Conservation (phyloP, 495 filamentous ascomycete species). For the Haplographium delicatum region DNA sequence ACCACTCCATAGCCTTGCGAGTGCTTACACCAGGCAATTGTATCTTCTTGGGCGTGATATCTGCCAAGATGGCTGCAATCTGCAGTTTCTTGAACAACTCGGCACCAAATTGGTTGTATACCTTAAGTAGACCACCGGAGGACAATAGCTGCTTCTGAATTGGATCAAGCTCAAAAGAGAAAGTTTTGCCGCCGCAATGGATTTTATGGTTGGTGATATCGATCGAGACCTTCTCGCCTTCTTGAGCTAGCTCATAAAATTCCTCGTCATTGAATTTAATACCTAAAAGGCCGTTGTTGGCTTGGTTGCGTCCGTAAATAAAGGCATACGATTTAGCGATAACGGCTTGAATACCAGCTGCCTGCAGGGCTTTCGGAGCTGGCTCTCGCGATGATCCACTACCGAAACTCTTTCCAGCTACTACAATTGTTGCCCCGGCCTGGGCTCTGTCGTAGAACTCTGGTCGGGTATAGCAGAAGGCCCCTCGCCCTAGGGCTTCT, state of each 20-base stretch:
- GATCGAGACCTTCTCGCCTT: neutral
- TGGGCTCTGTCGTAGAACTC: neutral
- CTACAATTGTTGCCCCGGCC: neutral
- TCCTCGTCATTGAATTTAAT: neutral
- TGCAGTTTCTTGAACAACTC: neutral
- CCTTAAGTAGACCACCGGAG: neutral
- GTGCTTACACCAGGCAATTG: neutral
- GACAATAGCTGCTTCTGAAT: neutral
- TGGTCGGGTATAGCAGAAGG: neutral
- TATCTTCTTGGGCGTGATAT: neutral
- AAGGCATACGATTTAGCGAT: slow-evolving; percentile 1
- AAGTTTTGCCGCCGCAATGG: neutral
- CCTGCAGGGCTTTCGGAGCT: neutral
- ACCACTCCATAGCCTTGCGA: neutral
- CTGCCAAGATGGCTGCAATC: neutral
- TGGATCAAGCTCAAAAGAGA: neutral
- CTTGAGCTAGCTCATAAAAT: neutral
- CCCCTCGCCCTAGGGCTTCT: neutral
- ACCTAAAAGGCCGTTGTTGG: neutral
- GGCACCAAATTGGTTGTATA: neutral
- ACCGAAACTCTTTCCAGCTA: neutral
- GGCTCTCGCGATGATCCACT: neutral
- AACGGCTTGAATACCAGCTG: neutral
- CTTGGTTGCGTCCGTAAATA: neutral
- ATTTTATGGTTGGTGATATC: neutral